These are phyloP conservation scores for Podila clonocystis DNA, from an alignment of 192 early-diverging fungal species.

Conservation along the genomic window DNA sequence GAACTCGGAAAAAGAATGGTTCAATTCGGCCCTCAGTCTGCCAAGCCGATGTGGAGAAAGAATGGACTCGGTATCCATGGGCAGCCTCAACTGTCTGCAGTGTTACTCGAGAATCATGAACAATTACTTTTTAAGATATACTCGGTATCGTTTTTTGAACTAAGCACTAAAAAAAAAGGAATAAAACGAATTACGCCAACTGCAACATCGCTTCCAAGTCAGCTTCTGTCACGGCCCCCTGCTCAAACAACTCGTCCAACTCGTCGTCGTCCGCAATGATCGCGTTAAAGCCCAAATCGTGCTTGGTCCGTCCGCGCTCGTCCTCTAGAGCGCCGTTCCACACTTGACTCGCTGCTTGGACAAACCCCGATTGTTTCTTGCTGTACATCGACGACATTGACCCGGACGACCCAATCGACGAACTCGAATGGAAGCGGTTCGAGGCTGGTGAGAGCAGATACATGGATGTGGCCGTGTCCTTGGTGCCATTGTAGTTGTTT, in stretches of 20 bases:
- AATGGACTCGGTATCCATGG: too few species aligned
- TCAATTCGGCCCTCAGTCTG: too few species aligned
- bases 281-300: constrained; percentile 28
- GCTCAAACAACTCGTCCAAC: constrained; percentile 35
- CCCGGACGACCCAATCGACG: constrained; percentile 4
- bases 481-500: not conserved
- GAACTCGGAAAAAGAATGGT: too few species aligned
- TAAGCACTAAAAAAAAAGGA: too few species aligned
- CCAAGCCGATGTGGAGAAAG: too few species aligned
- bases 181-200: not conserved
- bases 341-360: constrained; percentile 33
- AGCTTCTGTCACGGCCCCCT: constrained; percentile 33
- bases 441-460: constrained; percentile 34
- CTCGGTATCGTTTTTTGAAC: too few species aligned
- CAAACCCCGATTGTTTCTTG: constrained; percentile 23
- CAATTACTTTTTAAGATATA: too few species aligned
- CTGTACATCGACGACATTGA: not conserved
- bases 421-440: constrained; percentile 20
- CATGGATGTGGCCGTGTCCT: constrained; percentile 18
- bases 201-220: constrained; percentile 32
- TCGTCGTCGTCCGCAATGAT: constrained; percentile 44
- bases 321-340: constrained; percentile 37
- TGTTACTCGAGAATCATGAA: too few species aligned
- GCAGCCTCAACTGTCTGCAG: too few species aligned
- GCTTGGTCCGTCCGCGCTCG: constrained; percentile 21